Evolutionary conservation across 2,329 filamentous ascomycete genomes (phyloP).

Genomic region (Thielaviopsis cerberus): DNA sequence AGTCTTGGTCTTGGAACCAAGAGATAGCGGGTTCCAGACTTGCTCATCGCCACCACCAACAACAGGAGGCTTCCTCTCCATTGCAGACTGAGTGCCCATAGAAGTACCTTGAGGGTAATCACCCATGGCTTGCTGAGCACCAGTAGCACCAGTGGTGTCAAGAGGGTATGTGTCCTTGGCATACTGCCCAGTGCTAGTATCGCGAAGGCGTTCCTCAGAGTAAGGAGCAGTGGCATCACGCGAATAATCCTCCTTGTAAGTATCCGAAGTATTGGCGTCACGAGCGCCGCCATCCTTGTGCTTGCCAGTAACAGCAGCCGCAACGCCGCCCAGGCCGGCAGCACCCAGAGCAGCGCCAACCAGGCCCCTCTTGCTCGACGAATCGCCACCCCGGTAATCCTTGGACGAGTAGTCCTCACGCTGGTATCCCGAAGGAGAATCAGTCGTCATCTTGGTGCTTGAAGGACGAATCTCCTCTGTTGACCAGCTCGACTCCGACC

Average conservation of each 20-base stretch:
- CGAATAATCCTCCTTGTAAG: not conserved
- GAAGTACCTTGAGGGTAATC: not conserved
- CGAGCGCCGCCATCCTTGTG: not conserved
- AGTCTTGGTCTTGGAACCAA: not conserved
- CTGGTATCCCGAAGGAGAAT: not conserved
- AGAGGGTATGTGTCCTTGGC: not conserved
- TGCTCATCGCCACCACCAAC: not conserved
- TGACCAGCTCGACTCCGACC: constrained; percentile 7
- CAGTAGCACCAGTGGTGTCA: not conserved
- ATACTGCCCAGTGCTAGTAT: not conserved
- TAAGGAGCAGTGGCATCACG: not conserved
- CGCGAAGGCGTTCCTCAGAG: not conserved
- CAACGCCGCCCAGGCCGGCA: not conserved
- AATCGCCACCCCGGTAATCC: not conserved
- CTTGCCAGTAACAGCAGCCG: not conserved
- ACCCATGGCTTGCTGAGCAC: not conserved
- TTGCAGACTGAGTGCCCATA: not conserved
- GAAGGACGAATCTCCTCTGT: constrained; percentile 9
- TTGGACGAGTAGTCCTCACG: not conserved
- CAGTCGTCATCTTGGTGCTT: not conserved
- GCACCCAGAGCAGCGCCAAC: not conserved
- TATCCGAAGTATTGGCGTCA: not conserved
- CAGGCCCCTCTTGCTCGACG: not conserved
- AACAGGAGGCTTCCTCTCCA: not conserved
- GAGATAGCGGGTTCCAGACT: constrained; percentile 5